Percentiles rank a stretch among this genome's conserved stretches.
Conservation (phyloP, 345 rosid species). For the Leavenworthia alabamica region DNA sequence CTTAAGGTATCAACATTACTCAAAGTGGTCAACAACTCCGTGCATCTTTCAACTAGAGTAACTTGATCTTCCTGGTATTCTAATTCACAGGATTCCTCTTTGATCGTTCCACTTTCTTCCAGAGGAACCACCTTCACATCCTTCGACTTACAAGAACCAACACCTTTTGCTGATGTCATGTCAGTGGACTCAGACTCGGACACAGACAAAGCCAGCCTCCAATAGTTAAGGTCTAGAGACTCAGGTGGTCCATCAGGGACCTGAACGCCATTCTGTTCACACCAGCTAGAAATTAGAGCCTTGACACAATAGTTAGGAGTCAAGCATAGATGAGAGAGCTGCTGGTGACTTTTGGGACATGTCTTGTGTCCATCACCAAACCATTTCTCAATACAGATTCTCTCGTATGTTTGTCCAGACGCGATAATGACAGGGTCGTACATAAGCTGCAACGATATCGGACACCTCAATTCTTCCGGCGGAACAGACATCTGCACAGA, state of each 20-base stretch:
- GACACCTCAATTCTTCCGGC: constrained; percentile 95
- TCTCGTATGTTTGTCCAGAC: constrained; percentile 97
- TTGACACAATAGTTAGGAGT: constrained; percentile 94
- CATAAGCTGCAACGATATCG: constrained; percentile 95
- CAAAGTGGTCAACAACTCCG: constrained; percentile 45
- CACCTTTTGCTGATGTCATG: constrained; percentile 44
- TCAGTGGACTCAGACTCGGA: constrained; percentile 56
- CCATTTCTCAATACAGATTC: constrained; percentile 94
- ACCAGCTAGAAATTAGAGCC: constrained; percentile 88
- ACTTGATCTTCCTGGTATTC: constrained; percentile 37
- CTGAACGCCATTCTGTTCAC: constrained; percentile 79
- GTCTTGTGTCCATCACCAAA: constrained; percentile 83
- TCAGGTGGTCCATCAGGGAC: constrained; percentile 79
- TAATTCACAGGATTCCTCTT: constrained; percentile 43
- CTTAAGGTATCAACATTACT: constrained; percentile 43
- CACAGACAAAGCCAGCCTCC: constrained; percentile 76
- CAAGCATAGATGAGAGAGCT: constrained; percentile 69
- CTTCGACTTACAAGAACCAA: constrained; percentile 45
- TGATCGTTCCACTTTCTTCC: constrained; percentile 54
- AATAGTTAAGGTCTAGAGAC: constrained; percentile 83
- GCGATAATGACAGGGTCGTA: constrained; percentile 88
- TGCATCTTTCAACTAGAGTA: constrained; percentile 43
- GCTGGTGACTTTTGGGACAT: constrained; percentile 90
- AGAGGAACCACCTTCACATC: constrained; percentile 62
- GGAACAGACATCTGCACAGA: constrained; percentile 66